phyloP scores from a whole-genome alignment of 129 eudicot genomes.

The Chrysanthemum lavandulifolium region DNA sequence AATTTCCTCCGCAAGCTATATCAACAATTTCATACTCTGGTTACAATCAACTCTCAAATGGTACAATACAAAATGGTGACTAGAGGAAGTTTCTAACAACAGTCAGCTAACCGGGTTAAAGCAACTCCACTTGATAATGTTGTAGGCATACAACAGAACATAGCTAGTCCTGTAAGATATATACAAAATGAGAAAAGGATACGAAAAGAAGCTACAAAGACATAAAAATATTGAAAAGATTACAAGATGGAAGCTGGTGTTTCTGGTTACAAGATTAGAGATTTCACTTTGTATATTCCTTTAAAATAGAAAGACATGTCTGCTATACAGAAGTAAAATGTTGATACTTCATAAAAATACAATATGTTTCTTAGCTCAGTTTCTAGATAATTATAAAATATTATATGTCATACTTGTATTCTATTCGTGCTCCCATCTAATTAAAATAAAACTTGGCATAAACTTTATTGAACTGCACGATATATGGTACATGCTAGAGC shows the following conservation, averaged over 20 bases:
- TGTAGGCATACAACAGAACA: conserved; percentile 94
- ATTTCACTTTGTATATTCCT: conserved; percentile 10
- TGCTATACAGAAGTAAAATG: conserved; percentile 4
- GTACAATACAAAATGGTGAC: not conserved
- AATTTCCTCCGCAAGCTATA: conserved; percentile 95
- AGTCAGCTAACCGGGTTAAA: conserved; percentile 57
- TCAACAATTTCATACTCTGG: conserved; percentile 22
- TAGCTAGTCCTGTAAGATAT: conserved; percentile 67
- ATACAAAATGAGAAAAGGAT: conserved; percentile 17
- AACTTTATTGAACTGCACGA: not conserved
- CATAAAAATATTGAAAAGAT: not conserved
- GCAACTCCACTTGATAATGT: conserved; percentile 98
- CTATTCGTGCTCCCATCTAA: not conserved
- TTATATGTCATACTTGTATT: not conserved
- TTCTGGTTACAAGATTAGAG: not conserved
- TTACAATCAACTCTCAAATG: conserved; percentile 26
- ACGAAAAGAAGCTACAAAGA: conserved; percentile 12
- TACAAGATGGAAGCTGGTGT: conserved; percentile 13
- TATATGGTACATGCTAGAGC: conserved; percentile 9
- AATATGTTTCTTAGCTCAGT: not conserved
- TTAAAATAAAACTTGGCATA: not conserved
- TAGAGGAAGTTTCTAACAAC: conserved; percentile 8
- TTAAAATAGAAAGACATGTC: not conserved
- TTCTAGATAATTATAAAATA: not conserved
- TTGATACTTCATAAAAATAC: not conserved